phyloP scores from a whole-genome alignment of 176 grass and related monocot species.

The Canna indica region DNA sequence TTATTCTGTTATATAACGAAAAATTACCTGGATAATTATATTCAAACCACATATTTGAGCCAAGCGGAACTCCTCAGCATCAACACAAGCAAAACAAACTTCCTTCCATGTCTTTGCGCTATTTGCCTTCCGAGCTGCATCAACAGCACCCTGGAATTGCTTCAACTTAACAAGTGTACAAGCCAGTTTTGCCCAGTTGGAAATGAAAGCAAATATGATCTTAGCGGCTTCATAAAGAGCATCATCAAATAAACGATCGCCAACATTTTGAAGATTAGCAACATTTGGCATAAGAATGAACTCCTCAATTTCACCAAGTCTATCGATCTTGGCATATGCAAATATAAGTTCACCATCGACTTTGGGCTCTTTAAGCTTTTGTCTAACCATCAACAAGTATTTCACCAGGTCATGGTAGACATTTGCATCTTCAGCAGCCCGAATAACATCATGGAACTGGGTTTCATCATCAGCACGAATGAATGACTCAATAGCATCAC shows the following conservation, averaged over 20 bases:
- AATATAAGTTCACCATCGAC: constrained; percentile 89
- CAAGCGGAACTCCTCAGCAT: constrained; percentile 85
- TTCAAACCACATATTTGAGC: constrained; percentile 96
- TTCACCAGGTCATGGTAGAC: constrained; percentile 74
- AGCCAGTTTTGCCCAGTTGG: constrained; percentile 95
- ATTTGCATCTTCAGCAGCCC: constrained; percentile 61
- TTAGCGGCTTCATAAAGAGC: constrained; percentile 95
- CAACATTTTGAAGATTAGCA: constrained; percentile 93
- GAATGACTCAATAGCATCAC: constrained; percentile 94
- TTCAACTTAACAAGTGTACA: constrained; percentile 81
- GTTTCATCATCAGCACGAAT: constrained; percentile 91
- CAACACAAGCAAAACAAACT: constrained; percentile 97
- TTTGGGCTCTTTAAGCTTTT: constrained; percentile 68
- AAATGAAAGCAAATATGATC: constrained; percentile 97
- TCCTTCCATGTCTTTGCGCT: constrained; percentile 96
- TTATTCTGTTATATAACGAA: background rate
- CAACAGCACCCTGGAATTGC: constrained; percentile 97
- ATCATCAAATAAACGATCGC: constrained; percentile 84
- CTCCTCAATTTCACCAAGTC: constrained; percentile 80
- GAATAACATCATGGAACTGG: constrained; percentile 87
- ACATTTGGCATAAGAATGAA: constrained; percentile 99
- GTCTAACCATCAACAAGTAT: constrained; percentile 83
- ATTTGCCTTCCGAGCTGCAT: constrained; percentile 95
- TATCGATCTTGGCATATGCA: constrained; percentile 90
- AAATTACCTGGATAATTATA: constrained; percentile 79